A percentile compares a stretch with the other conserved stretches of the same genome.
Evolutionary conservation across 768 basidiomycete species (phyloP).

Genomic region (Leccinum obscurum): DNA sequence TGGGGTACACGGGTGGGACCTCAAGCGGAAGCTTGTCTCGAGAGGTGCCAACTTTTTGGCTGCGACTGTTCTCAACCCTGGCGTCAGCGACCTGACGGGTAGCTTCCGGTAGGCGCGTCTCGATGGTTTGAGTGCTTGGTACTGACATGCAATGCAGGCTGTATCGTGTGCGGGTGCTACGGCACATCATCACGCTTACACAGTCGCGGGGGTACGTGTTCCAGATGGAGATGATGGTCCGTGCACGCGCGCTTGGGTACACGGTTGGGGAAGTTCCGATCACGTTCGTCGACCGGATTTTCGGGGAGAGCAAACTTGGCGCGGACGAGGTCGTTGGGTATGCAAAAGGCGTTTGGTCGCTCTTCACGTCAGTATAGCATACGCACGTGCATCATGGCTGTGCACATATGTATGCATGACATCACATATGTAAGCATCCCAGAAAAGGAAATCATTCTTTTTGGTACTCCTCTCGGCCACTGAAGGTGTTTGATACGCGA

Average conservation of each 20-base stretch:
- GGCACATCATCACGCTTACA: conserved; percentile 81
- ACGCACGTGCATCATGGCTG: conserved; percentile 7
- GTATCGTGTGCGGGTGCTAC: conserved; percentile 74
- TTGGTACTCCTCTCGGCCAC: background rate
- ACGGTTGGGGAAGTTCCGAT: conserved; percentile 90
- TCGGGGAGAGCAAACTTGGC: conserved; percentile 90
- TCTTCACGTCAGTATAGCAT: conserved; percentile 74
- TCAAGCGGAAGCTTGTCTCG: conserved; percentile 85
- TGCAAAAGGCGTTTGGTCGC: conserved; percentile 77
- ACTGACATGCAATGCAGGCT: conserved; percentile 44
- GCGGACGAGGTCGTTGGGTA: conserved; percentile 88
- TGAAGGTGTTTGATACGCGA: conserved; percentile 7
- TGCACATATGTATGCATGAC: conserved; percentile 17
- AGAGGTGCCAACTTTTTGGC: conserved; percentile 91
- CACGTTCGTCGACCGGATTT: conserved; percentile 92
- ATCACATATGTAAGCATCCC: conserved; percentile 24
- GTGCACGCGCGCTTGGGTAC: conserved; percentile 81
- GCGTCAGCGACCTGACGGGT: conserved; percentile 88
- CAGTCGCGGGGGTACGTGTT: conserved; percentile 92
- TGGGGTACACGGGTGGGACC: conserved; percentile 91
- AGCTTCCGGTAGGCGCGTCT: conserved; percentile 70
- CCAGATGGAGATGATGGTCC: conserved; percentile 98
- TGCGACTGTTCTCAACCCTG: conserved; percentile 79
- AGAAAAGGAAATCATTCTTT: conserved; percentile 10
- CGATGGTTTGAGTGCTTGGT: background rate